Percentiles rank a stretch among this genome's conserved stretches.
These are phyloP conservation scores for Carallia pectinifolia DNA, from an alignment of 345 rosid genomes.

Conservation along the genomic window DNA sequence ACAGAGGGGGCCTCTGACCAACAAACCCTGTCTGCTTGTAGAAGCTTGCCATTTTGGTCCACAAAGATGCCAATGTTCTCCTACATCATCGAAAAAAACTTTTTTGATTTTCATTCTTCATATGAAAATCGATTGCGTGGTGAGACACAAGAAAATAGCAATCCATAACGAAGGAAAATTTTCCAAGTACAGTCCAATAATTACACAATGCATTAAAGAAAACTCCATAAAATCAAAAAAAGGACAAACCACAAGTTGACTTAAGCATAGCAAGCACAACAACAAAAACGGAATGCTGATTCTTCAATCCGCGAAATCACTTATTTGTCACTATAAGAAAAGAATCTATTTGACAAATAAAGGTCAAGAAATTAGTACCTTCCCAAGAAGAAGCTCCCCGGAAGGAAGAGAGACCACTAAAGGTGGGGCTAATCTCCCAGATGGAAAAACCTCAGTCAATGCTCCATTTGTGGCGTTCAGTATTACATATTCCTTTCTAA, in stretches of 20 bases:
- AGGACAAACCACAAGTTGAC: neutral
- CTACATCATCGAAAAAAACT: conserved; percentile 33
- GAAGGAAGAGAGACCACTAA: conserved; percentile 79
- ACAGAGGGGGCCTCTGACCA: conserved; percentile 96
- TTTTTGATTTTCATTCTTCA: neutral
- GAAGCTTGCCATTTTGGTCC: conserved; percentile 97
- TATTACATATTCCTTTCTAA: conserved; percentile 83
- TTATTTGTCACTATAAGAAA: neutral
- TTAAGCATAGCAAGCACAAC: no score
- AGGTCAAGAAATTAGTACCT: conserved; percentile 45
- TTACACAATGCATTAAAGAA: neutral
- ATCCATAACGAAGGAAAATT: no score
- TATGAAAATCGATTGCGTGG: neutral
- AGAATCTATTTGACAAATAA: neutral
- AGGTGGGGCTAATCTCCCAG: conserved; percentile 90
- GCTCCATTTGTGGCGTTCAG: conserved; percentile 77
- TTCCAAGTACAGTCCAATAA: no score
- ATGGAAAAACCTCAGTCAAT: conserved; percentile 85
- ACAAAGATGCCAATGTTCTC: conserved; percentile 97
- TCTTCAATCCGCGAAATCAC: conserved; percentile 1
- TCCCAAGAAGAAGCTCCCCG: conserved; percentile 92
- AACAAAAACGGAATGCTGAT: neutral
- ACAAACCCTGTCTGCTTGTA: conserved; percentile 83
- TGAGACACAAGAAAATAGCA: neutral
- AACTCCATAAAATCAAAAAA: neutral